A percentile compares a stretch with the other conserved stretches of the same genome.
Conservation (phyloP, 768 basidiomycete genomes). For the Xerocomellus chrysenteron region DNA sequence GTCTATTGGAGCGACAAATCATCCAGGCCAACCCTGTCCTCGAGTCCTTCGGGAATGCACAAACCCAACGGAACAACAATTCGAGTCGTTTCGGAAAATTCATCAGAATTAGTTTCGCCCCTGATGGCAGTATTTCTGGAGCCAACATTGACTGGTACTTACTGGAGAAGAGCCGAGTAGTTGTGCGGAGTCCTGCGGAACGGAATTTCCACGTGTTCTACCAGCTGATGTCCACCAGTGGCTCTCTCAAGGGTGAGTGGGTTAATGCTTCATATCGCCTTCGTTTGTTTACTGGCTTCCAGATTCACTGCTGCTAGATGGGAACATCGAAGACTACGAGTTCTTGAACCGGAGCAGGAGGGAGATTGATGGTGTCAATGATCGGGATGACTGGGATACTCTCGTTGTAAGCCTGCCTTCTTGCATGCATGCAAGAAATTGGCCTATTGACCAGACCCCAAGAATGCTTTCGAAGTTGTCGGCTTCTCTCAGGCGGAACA, state of each 20-base stretch:
- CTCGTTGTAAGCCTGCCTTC: constrained; percentile 53
- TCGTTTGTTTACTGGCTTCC: constrained; percentile 10
- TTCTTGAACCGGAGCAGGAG: constrained; percentile 87
- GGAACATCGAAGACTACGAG: constrained; percentile 77
- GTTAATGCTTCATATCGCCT: background rate
- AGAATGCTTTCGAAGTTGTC: constrained; percentile 85
- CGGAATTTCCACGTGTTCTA: constrained; percentile 98
- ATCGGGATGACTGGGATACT: constrained; percentile 81
- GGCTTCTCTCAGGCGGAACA: constrained; percentile 87
- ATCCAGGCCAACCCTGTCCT: constrained; percentile 96
- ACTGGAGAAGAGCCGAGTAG: constrained; percentile 95
- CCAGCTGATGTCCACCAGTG: constrained; percentile 81
- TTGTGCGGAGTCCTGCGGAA: constrained; percentile 83
- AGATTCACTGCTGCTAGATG: constrained; percentile 77
- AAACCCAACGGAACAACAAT: constrained; percentile 97
- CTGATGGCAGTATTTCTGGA: constrained; percentile 92
- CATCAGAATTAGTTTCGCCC: constrained; percentile 90
- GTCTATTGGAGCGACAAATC: constrained; percentile 92
- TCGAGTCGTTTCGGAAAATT: constrained; percentile 99
- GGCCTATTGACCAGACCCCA: constrained; percentile 6
- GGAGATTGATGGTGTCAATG: constrained; percentile 95
- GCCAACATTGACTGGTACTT: constrained; percentile 99
- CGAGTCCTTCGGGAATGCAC: constrained; percentile 98
- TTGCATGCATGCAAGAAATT: background rate
- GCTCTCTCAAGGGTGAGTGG: constrained; percentile 62